Conservation (phyloP, 768 basidiomycete genomes). For the Collybia nuda region DNA sequence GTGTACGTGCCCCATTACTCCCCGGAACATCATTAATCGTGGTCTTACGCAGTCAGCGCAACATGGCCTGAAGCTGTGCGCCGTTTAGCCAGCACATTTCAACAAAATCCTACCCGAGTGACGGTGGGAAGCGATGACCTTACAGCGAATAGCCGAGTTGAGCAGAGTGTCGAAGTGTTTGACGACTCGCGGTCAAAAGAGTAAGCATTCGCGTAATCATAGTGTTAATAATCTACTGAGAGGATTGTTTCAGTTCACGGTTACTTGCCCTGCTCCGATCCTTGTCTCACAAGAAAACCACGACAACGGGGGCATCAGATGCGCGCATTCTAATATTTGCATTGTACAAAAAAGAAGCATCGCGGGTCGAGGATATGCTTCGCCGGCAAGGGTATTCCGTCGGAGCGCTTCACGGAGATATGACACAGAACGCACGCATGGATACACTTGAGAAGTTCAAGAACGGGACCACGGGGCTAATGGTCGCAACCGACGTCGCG, state of each 20-base stretch:
- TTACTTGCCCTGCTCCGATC: constrained; percentile 55
- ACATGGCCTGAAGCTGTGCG: constrained; percentile 98
- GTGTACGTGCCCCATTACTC: constrained; percentile 58
- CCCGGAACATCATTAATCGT: constrained; percentile 1
- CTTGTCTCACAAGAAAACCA: constrained; percentile 62
- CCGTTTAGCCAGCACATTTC: constrained; percentile 85
- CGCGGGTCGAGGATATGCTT: constrained; percentile 83
- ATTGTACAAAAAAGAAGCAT: constrained; percentile 96
- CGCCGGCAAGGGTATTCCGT: constrained; percentile 73
- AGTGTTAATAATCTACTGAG: background rate
- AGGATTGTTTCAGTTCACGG: constrained; percentile 44
- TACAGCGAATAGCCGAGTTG: constrained; percentile 91
- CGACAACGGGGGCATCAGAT: constrained; percentile 46
- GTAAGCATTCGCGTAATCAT: constrained; percentile 40
- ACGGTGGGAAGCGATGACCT: constrained; percentile 96
- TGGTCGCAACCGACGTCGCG: constrained; percentile 98
- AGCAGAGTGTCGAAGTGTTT: constrained; percentile 90
- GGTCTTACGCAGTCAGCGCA: constrained; percentile 71
- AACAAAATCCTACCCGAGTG: constrained; percentile 79
- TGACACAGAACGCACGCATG: constrained; percentile 83
- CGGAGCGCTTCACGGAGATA: constrained; percentile 85
- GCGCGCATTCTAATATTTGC: constrained; percentile 89
- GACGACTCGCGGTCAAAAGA: constrained; percentile 85
- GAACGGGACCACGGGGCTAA: constrained; percentile 70
- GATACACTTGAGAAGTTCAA: constrained; percentile 87